Percentiles rank a stretch among this genome's conserved stretches.
Conservation (phyloP, 148 eudicot species). For the Amaranthus hypochondriacus region DNA sequence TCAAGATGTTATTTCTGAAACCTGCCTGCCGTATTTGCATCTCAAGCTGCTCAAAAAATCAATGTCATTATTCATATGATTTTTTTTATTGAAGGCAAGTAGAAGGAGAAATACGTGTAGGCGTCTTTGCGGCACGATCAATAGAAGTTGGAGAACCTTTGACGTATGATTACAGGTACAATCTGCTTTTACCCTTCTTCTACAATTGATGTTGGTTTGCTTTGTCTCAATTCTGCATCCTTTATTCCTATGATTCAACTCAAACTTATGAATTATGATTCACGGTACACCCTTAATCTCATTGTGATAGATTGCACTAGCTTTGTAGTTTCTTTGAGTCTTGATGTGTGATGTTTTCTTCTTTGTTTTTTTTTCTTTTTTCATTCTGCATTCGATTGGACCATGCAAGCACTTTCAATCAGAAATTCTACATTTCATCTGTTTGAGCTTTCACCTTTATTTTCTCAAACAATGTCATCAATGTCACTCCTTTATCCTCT, state of each 20-base stretch:
- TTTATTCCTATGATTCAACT: neutral
- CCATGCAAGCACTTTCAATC: neutral
- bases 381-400: too few species aligned
- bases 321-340: neutral
- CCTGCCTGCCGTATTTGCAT: neutral
- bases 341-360: neutral
- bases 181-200: neutral
- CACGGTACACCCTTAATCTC: neutral
- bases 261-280: too few species aligned
- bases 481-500: too few species aligned
- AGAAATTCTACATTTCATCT: neutral
- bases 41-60: neutral
- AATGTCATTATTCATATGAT: neutral
- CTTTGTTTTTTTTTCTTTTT: too few species aligned
- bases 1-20: neutral
- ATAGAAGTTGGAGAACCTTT: conserved; percentile 78
- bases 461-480: neutral
- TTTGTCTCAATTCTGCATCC: neutral
- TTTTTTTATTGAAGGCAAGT: conserved; percentile 63
- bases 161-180: conserved; percentile 90
- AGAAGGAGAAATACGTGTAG: conserved; percentile 88
- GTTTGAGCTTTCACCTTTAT: neutral
- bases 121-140: conserved; percentile 72
- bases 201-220: neutral
- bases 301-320: neutral